Percentiles rank a stretch among this genome's conserved stretches.
Conservation (phyloP, 176 grass and related monocot genomes). For the Oryza nivara region DNA sequence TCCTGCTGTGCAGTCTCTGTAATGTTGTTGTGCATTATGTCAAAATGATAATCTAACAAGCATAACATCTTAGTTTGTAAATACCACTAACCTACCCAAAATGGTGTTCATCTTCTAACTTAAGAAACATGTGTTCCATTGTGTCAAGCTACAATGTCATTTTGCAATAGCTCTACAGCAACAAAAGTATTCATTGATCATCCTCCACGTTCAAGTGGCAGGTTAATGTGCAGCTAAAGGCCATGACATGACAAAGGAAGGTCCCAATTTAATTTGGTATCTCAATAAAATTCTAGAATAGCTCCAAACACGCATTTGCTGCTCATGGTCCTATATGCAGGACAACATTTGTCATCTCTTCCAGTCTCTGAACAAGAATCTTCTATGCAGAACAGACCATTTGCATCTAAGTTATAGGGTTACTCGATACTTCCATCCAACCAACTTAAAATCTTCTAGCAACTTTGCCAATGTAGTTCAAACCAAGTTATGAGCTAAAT, state of each 20-base stretch:
- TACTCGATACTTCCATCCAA: background rate
- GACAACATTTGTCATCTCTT: background rate
- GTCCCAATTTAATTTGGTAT: background rate
- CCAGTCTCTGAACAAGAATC: background rate
- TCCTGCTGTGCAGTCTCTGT: background rate
- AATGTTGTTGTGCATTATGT: background rate
- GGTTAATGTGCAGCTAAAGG: background rate
- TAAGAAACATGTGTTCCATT: background rate
- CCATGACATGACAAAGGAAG: background rate
- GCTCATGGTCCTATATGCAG: background rate
- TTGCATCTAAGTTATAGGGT: background rate
- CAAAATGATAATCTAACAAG: background rate
- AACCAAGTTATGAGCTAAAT: background rate
- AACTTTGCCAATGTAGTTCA: background rate
- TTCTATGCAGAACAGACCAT: background rate
- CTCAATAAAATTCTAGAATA: background rate
- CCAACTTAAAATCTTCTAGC: background rate
- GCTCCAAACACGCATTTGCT: background rate
- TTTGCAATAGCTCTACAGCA: background rate
- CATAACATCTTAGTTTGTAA: background rate
- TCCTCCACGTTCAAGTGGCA: background rate
- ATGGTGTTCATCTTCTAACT: background rate
- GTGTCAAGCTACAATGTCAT: background rate
- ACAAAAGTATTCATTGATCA: background rate
- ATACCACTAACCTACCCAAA: background rate